Evolutionary conservation across 352 stramenopile genomes (phyloP).

Genomic region (Phytophthora agathidicida): DNA sequence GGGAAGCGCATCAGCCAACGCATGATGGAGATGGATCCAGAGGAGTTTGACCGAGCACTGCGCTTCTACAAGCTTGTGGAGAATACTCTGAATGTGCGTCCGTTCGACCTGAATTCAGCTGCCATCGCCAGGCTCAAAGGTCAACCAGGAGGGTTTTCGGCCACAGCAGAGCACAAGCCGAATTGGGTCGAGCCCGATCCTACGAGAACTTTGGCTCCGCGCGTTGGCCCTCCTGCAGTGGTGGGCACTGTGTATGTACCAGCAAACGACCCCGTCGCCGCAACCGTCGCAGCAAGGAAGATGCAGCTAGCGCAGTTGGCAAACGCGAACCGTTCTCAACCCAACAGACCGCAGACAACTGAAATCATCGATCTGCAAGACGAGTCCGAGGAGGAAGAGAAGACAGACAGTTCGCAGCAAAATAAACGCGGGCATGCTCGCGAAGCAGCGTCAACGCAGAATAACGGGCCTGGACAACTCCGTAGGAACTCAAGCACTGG

Average conservation of each 20-base stretch:
- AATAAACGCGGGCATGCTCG: background rate
- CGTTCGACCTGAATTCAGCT: conserved; percentile 28
- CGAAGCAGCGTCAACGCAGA: background rate
- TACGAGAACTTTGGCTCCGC: conserved; percentile 13
- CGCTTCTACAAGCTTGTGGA: conserved; percentile 47
- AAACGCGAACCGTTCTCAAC: background rate
- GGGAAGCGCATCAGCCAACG: conserved; percentile 38
- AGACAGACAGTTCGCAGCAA: conserved; percentile 4
- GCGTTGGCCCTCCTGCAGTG: background rate
- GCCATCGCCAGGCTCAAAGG: conserved; percentile 8
- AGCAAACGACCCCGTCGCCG: background rate
- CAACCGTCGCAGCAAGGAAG: conserved; percentile 6
- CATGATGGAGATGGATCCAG: conserved; percentile 38
- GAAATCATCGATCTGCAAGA: conserved; percentile 40
- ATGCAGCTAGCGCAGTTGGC: background rate
- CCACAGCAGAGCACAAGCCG: background rate
- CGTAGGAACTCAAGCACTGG: background rate
- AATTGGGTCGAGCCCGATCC: conserved; percentile 20
- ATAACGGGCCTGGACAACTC: background rate
- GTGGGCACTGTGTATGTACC: conserved; percentile 11
- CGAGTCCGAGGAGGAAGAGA: conserved; percentile 39
- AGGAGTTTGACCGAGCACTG: conserved; percentile 33
- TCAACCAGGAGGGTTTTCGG: background rate
- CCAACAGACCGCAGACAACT: background rate
- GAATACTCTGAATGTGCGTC: conserved; percentile 32